phyloP scores from a whole-genome alignment of 305 asterid species.

The Rubia balearica region DNA sequence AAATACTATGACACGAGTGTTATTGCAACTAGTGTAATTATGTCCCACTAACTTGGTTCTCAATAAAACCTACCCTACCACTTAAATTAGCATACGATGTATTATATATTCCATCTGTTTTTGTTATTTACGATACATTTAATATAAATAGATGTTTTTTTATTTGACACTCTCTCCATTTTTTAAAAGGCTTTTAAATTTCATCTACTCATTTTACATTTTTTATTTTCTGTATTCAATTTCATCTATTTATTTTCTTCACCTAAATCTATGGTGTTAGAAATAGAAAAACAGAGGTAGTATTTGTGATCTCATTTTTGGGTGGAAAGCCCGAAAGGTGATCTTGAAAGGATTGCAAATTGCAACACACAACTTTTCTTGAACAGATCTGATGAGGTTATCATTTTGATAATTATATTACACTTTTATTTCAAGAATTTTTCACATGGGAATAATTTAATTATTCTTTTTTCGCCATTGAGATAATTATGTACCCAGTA shows the following conservation, averaged over 20 bases:
- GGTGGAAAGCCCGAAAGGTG: conserved; percentile 17
- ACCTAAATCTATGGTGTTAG: too few species aligned
- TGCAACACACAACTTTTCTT: conserved; percentile 21
- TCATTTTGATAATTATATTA: not conserved
- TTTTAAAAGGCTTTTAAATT: too few species aligned
- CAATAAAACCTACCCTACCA: conserved; percentile 28
- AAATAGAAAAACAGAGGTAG: too few species aligned
- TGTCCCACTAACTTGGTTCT: conserved; percentile 32
- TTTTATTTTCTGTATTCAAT: too few species aligned
- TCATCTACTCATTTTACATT: too few species aligned
- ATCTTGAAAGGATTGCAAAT: conserved; percentile 31
- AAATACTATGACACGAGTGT: conserved; percentile 5
- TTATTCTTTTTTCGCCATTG: not conserved
- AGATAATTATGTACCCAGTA: not conserved
- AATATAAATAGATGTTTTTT: too few species aligned
- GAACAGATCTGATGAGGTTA: conserved; percentile 3
- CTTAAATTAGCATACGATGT: conserved; percentile 18
- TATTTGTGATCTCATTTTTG: conserved; percentile 25
- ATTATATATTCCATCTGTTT: conserved; percentile 20
- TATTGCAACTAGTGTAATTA: conserved; percentile 1
- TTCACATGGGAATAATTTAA: not conserved
- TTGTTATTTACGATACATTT: too few species aligned
- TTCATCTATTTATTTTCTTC: too few species aligned
- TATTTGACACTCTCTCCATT: too few species aligned
- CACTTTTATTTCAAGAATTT: not conserved